Evolutionary conservation across 2,329 filamentous ascomycete genomes (phyloP).

Genomic region (Colletotrichum nymphaeae): DNA sequence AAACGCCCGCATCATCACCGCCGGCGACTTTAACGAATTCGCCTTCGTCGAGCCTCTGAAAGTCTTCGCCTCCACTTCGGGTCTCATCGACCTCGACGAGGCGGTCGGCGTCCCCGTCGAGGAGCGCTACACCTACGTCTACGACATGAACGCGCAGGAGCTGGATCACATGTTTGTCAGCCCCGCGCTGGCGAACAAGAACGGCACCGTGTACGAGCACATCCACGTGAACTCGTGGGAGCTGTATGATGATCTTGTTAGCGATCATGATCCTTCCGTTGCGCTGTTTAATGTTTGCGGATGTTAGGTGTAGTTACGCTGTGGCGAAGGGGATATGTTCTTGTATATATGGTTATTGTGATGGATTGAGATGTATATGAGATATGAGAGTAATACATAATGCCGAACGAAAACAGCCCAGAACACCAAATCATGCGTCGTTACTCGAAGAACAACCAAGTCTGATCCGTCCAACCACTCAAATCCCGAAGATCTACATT

Average conservation of each 20-base stretch:
- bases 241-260: constrained; percentile 64
- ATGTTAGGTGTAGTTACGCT: constrained; percentile 36
- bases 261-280: constrained; percentile 78
- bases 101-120: constrained; percentile 60
- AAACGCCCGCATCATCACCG: constrained; percentile 67
- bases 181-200: constrained; percentile 55
- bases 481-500: too few species aligned
- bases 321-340: not conserved
- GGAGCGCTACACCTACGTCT: constrained; percentile 79
- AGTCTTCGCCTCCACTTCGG: constrained; percentile 63
- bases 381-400: not conserved
- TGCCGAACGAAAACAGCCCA: not conserved
- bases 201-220: constrained; percentile 67
- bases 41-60: constrained; percentile 69
- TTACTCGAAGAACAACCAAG: too few species aligned
- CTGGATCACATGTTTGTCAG: constrained; percentile 79
- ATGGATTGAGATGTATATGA: not conserved
- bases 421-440: too few species aligned
- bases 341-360: not conserved
- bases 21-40: constrained; percentile 82
- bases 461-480: too few species aligned
- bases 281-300: constrained; percentile 71
- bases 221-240: constrained; percentile 79
- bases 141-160: constrained; percentile 76
- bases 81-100: constrained; percentile 71